Base-by-base conservation (phyloP, 192 early-diverging fungal genomes). In the Coemansia umbellata region DNA sequence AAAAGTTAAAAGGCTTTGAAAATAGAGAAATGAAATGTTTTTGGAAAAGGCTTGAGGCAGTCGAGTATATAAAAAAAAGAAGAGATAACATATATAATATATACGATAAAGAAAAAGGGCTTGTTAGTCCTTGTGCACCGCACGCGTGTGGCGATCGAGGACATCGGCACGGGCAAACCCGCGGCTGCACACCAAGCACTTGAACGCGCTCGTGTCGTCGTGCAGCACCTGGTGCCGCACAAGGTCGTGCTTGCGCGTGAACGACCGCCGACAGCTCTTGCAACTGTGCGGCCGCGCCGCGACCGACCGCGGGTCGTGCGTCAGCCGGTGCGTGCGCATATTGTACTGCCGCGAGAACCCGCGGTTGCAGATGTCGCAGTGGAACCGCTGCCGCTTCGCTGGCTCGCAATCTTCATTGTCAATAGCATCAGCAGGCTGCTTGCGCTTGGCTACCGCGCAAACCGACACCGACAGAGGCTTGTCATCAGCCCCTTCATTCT, bases 271-370 rank as follows among this genome's bases (percentile, higher is more conserved):
- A 70, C 92, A 94, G 17, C 70, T 52, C 22, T 51, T 21, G 69
- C 85, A 87, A 21, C 47, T 43, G 72, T 81, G 87, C 30, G 76
- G 78, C 48, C 74, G 60, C 61, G 82, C 58, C 3, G 47, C 55
- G n/a, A 67, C 47, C 15, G 79, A 74, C 53, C 63, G 47, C 15
- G 79, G 68, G 53, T 84, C 58, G 78, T 95, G 92, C 21, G 85
- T 87, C 54, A 78, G 74, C 58, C 81, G 71, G 60, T 96, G 91
- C n/a, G 84, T 85, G 60, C 79, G 79, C 57, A 96, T 80, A 66
- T 94, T 95, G 80, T 86, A 95, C 31, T 81, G 82, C 41, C 91
- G 81, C 11, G 86, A 83, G 67, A 94, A 95, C 37, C 71, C 63
- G 55, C 82, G 85, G 60, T 78, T 70, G 67, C 93, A 95, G 35